Conservation (phyloP, 768 basidiomycete genomes). For the Tephrocybe rancida region DNA sequence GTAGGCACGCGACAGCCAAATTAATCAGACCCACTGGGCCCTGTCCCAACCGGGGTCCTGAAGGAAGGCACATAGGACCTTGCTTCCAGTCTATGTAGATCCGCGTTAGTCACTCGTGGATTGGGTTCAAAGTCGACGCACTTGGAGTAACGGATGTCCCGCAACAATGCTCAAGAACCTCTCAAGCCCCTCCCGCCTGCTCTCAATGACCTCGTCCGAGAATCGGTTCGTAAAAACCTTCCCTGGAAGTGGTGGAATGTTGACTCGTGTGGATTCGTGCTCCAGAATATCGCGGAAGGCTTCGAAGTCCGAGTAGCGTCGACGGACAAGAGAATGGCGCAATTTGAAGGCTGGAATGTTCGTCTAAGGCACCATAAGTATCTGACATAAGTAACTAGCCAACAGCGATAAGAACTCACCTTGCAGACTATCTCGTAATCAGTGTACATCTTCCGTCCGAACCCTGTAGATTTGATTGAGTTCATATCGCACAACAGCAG, state of each 20-base stretch:
- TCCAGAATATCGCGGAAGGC: constrained; percentile 98
- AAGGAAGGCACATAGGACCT: constrained; percentile 93
- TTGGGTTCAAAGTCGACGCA: constrained; percentile 32
- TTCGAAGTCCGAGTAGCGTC: constrained; percentile 92
- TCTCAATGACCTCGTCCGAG: constrained; percentile 96
- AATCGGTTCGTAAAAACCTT: constrained; percentile 99
- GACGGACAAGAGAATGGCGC: constrained; percentile 85
- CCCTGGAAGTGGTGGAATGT: constrained; percentile 95
- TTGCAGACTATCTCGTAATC: constrained; percentile 99
- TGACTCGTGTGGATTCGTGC: constrained; percentile 94
- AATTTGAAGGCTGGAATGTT: constrained; percentile 99
- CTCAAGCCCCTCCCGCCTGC: constrained; percentile 89
- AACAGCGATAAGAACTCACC: constrained; percentile 43
- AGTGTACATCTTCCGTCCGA: constrained; percentile 98
- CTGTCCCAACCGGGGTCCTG: constrained; percentile 95
- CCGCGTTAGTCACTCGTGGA: not conserved
- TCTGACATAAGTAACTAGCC: not conserved
- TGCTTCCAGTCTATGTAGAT: constrained; percentile 80
- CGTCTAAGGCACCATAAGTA: constrained; percentile 58
- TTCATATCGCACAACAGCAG: not conserved
- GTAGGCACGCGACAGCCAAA: too few species aligned
- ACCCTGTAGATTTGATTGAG: constrained; percentile 50
- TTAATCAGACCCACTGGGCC: constrained; percentile 76
- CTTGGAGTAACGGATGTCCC: constrained; percentile 95
- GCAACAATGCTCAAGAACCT: constrained; percentile 95